Evolutionary conservation across 306 rosid genomes (phyloP).

Genomic region (Fragaria vesca): DNA sequence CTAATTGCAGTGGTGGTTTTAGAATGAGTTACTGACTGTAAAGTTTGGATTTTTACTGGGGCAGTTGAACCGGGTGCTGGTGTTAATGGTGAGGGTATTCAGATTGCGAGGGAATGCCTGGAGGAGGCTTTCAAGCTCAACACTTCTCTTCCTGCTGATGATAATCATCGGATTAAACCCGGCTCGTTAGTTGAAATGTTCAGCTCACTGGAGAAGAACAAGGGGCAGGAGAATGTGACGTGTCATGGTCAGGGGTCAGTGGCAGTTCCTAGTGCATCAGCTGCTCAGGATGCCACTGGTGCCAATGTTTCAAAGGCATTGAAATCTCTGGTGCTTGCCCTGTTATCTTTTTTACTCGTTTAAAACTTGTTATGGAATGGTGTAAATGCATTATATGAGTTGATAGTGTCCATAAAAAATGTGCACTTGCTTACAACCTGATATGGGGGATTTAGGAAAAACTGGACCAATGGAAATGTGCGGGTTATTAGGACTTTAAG

Average conservation of each 20-base stretch:
- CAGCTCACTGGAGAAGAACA: conserved; percentile 44
- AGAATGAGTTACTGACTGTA: background rate
- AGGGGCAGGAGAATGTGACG: conserved; percentile 33
- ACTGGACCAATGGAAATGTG: background rate
- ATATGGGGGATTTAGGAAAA: background rate
- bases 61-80: conserved; percentile 71
- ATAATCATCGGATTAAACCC: conserved; percentile 29
- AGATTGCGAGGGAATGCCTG: conserved; percentile 82
- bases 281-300: conserved; percentile 31
- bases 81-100: conserved; percentile 74
- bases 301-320: conserved; percentile 31
- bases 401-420: background rate
- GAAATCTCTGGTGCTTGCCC: conserved; percentile 35
- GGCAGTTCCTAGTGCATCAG: conserved; percentile 42
- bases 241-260: conserved; percentile 31
- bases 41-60: conserved; percentile 18
- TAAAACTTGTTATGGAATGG: background rate
- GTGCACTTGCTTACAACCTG: background rate
- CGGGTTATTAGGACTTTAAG: background rate
- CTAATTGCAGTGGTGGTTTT: background rate
- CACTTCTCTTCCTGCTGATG: conserved; percentile 29
- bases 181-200: conserved; percentile 65
- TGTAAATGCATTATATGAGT: background rate
- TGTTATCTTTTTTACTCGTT: background rate
- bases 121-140: conserved; percentile 62